Conservation (phyloP, 306 rosid genomes). For the Prinsepia uniflora region DNA sequence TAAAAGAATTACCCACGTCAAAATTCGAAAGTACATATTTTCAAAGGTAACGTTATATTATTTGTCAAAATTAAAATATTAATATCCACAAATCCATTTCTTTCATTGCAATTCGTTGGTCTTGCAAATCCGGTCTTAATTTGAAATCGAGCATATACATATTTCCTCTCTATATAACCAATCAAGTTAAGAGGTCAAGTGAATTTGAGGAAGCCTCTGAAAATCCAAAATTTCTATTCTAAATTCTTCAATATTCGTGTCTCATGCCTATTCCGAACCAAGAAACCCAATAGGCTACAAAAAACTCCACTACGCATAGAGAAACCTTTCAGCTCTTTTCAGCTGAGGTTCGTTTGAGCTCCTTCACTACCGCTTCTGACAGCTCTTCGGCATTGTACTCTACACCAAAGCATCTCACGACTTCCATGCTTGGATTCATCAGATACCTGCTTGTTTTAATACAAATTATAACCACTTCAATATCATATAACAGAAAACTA, state of each 20-base stretch:
- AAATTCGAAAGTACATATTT: too few relatives aligned
- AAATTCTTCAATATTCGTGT: neutral
- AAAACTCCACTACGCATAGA: neutral
- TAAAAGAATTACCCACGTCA: too few relatives aligned
- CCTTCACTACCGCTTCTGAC: constrained; percentile 53
- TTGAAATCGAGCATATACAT: neutral
- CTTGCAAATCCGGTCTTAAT: neutral
- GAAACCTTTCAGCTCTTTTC: constrained; percentile 24
- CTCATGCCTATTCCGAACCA: neutral
- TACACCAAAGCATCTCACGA: constrained; percentile 73
- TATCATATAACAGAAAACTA: constrained; percentile 14
- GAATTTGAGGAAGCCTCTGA: neutral
- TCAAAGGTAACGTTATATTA: too few relatives aligned
- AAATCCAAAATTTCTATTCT: neutral
- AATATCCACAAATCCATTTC: neutral
- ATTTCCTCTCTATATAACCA: neutral
- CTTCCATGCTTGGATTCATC: constrained; percentile 78
- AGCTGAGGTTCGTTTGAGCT: constrained; percentile 37
- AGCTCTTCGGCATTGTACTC: constrained; percentile 74
- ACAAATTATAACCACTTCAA: constrained; percentile 17
- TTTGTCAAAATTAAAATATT: too few relatives aligned
- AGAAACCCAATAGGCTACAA: neutral
- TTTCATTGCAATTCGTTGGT: neutral
- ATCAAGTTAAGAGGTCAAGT: neutral
- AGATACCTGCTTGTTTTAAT: constrained; percentile 62